Percentiles rank a stretch among this genome's conserved stretches.
Conservation (phyloP, 2,329 filamentous ascomycete species). For the Lasiodiplodia hormozganensis region DNA sequence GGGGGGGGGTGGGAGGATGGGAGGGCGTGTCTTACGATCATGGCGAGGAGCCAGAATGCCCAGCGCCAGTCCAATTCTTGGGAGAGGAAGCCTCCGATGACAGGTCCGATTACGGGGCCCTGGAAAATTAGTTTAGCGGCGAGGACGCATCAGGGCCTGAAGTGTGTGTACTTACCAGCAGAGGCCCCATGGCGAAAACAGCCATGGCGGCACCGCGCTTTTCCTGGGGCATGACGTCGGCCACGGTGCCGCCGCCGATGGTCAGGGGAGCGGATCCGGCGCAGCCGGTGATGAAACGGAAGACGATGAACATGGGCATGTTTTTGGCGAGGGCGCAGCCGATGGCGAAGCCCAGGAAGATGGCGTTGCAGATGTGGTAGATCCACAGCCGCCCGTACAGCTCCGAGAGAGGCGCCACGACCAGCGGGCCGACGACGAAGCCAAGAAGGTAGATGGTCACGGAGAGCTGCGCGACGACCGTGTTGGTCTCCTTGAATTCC, state of each 20-base stretch:
- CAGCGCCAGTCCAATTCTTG: slow-evolving; percentile 44
- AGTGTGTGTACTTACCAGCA: slow-evolving; percentile 31
- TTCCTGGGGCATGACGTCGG: slow-evolving; percentile 44
- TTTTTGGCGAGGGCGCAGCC: slow-evolving; percentile 45
- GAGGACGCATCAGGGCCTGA: too few relatives aligned
- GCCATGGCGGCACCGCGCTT: slow-evolving; percentile 46
- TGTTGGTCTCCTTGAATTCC: slow-evolving; percentile 40
- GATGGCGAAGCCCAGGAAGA: slow-evolving; percentile 60
- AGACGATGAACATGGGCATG: slow-evolving; percentile 47
- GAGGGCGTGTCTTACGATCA: slow-evolving; percentile 26
- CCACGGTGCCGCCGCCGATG: slow-evolving; percentile 44
- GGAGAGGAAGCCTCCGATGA: slow-evolving; percentile 44
- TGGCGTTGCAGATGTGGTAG: slow-evolving; percentile 51
- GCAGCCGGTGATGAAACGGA: slow-evolving; percentile 45
- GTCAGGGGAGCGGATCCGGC: slow-evolving; percentile 44
- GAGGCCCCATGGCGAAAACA: slow-evolving; percentile 46
- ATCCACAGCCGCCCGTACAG: slow-evolving; percentile 42
- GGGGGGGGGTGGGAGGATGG: too few relatives aligned
- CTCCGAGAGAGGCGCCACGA: slow-evolving; percentile 48
- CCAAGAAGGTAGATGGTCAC: slow-evolving; percentile 50
- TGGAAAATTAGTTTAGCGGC: neutral
- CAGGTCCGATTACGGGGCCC: slow-evolving; percentile 45
- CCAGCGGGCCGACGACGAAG: slow-evolving; percentile 46
- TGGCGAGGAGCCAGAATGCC: slow-evolving; percentile 41
- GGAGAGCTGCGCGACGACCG: slow-evolving; percentile 43